phyloP scores from a whole-genome alignment of 1,284 basidiomycete species.

The Ustilago curta region DNA sequence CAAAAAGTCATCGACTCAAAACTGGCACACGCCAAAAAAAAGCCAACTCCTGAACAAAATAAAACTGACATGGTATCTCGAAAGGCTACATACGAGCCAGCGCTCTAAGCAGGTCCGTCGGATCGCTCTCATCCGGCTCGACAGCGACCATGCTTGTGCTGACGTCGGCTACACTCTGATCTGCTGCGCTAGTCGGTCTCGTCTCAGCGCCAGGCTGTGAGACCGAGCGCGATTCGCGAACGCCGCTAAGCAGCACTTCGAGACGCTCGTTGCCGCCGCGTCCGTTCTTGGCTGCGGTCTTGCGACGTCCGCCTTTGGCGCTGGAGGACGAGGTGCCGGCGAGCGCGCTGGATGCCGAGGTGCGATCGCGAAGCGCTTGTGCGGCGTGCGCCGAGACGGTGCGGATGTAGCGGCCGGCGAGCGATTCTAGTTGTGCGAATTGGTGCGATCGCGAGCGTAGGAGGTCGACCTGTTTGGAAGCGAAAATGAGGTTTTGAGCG shows the following conservation, averaged over 20 bases:
- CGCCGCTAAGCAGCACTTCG: constrained; percentile 49
- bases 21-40: no score
- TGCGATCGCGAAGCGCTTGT: constrained; percentile 52
- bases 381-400: constrained; percentile 52
- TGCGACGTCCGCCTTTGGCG: constrained; percentile 33
- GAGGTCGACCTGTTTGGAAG: constrained; percentile 28
- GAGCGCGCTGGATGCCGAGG: constrained; percentile 35
- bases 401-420: constrained; percentile 46
- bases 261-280: constrained; percentile 38
- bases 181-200: constrained; percentile 2
- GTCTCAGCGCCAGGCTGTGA: constrained; percentile 7
- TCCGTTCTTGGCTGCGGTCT: constrained; percentile 18
- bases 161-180: constrained; percentile 33
- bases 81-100: constrained; percentile 33
- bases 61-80: neutral
- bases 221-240: constrained; percentile 48
- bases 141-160: constrained; percentile 28
- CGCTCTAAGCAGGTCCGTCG: constrained; percentile 45
- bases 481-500: neutral
- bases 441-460: constrained; percentile 47
- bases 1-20: no score
- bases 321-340: constrained; percentile 28
- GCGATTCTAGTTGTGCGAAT: constrained; percentile 50
- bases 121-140: constrained; percentile 54
- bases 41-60: neutral